Conservation (phyloP, 768 basidiomycete species). For the Cyclocybe aegerita region DNA sequence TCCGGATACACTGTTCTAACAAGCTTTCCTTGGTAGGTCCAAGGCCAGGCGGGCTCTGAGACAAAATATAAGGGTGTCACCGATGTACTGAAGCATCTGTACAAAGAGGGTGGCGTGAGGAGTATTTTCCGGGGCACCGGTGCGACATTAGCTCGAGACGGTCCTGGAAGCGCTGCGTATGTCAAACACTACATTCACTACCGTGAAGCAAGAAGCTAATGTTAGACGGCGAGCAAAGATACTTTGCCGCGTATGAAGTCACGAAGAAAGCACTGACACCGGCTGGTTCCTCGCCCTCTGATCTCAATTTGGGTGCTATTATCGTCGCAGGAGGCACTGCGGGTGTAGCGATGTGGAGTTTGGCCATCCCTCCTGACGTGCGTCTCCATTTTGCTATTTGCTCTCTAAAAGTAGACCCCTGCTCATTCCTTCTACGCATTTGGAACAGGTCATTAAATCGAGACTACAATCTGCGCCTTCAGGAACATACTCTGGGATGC, state of each 20-base stretch:
- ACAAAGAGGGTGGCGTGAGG: slow-evolving; percentile 88
- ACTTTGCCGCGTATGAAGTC: slow-evolving; percentile 96
- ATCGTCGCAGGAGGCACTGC: slow-evolving; percentile 93
- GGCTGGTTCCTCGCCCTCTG: slow-evolving; percentile 71
- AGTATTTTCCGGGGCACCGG: slow-evolving; percentile 91
- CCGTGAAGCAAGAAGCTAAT: slow-evolving; percentile 8
- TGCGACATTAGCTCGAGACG: slow-evolving; percentile 94
- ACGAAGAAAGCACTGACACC: slow-evolving; percentile 87
- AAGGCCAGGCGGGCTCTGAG: slow-evolving; percentile 79
- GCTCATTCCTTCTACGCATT: not conserved
- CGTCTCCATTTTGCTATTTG: slow-evolving; percentile 26
- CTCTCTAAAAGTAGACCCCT: not conserved
- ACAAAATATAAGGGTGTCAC: slow-evolving; percentile 85
- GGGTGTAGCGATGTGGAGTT: slow-evolving; percentile 97
- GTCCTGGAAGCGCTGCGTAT: slow-evolving; percentile 94
- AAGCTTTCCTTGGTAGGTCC: slow-evolving; percentile 50
- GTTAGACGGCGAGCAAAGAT: slow-evolving; percentile 44
- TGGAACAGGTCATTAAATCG: slow-evolving; percentile 85
- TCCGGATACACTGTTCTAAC: no score
- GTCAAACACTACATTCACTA: slow-evolving; percentile 27
- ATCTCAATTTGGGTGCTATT: slow-evolving; percentile 83
- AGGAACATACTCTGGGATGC: slow-evolving; percentile 92
- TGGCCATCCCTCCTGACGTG: slow-evolving; percentile 97
- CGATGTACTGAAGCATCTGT: slow-evolving; percentile 88
- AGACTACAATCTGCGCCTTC: slow-evolving; percentile 94